Base-by-base conservation (phyloP, 345 rosid genomes). In the Heritiera littoralis region DNA sequence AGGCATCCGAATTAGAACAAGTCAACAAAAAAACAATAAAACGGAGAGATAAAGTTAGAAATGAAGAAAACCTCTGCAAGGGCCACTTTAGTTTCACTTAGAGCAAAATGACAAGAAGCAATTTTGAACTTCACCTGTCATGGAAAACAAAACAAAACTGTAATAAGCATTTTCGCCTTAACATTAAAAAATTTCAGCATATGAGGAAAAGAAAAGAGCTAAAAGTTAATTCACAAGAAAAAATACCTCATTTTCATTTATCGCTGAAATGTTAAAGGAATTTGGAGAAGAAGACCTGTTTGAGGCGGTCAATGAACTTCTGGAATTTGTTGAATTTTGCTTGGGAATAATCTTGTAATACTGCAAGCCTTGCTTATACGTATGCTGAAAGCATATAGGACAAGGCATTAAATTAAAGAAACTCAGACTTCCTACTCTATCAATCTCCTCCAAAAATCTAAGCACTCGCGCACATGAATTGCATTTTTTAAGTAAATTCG, bases 61-160 rank as follows among this genome's bases (percentile, higher is more conserved):
- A 54, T 38, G 61, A 69, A 75, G 60, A 11, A 59, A 79, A 94
- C 99, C 98, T 96, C 99, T 71, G 87, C 88, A 76, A 94, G 87
- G 6, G 99, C 98, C 0, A 93, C 88, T 90, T 89, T 91, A 51
- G 84, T 87, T 77, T 94, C 99, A 79, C 79, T 86, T 45, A 96
- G 84, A 43, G 93, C 86, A 85, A 88, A 87, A 80, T 89, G 92
- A 80, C 95, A 94, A n/a, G 97, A 91, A 6, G 99, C 99, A 81
- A 96, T 88, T 89, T 94, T 96, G 87, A 92, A 92, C 82, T 88
- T 92, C 85, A 96, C 98, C 99, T 96, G 83, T 67, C 61, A 78
- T 49, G 45, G 11, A 79, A 9, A 55, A 82, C 18, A 20, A 11
- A 73, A 77, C 18, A 46, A 52, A 80, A 74, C 9, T 38, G 3